Base-by-base conservation (phyloP, 169 alveolate genomes). In the Plasmodium yoelii region DNA sequence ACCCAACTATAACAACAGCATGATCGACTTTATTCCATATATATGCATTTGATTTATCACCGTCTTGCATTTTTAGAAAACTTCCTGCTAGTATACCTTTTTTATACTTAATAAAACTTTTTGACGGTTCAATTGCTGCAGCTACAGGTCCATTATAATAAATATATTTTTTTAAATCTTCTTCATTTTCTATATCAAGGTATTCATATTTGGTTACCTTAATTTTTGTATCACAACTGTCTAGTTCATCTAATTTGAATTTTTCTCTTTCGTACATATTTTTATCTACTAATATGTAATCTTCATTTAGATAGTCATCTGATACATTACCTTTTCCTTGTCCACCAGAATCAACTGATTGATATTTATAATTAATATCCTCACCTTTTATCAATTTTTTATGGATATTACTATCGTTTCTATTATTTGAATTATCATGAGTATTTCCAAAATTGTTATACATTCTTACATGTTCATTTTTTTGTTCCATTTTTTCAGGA, bases 1-100 rank as follows among this genome's bases (percentile, higher is more conserved):
- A 82, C 15, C 90, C 90, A 42, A 82, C 84, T 82, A 82, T 34
- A 34, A 82, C 90, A 18, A 82, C 90, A 82, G 90, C 90, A 56
- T 82, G 90, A 60, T 82, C 90, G 7, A 82, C 90, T 49, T 82
- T 82, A 61, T 82, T 65, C 90, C 90, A 82, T 39, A 82, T 70
- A 19, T 82, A 82, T 28, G 90, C 90, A 82, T 82, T 67, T 13
- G 77, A 67, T 28, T 67, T 60, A 8, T 59, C 63, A 13, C 90
- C 90, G 68, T 82, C 90, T 15, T 42, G 22, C 90, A 82, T 82
- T 67, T 82, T 82, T 67, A 82, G 67, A 28, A 53, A 82, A 18
- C 56, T 82, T 15, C 82, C 90, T 19, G n/a, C 19, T 24, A 82
- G 34, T 34, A 82, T 82, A 13, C 90, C 90, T 55, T 82, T 59